Base-by-base conservation (phyloP, 805 yeast genomes). In the Metschnikowia colocasiae region DNA sequence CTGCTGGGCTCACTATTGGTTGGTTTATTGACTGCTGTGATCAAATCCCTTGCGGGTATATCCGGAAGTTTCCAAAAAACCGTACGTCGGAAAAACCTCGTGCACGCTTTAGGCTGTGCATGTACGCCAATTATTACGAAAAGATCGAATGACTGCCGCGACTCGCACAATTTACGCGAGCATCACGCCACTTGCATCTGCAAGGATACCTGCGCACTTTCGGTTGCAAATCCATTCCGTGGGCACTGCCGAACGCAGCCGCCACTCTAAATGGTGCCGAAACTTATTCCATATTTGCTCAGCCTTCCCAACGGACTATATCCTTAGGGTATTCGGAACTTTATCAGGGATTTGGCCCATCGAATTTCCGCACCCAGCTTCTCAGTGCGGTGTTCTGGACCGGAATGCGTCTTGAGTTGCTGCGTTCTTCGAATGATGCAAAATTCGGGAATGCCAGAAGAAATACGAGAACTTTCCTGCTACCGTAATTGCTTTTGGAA, bases 111-210 rank as follows among this genome's bases (percentile, higher is more conserved):
- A 20, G 26, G 27, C 25, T 22, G 26, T 35, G 27, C 38, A 35
- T 35, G 38, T 27, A 13, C 38, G 26, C 18, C 27, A 25, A 25
- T 10, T 10, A 15, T 10, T 10, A 10, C 12, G 18, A 20, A 35
- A 35, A 35, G 26, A 35, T 35, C 38, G 38, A 22, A 22, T 35
- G 38, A 35, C 38, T 20, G 26, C 15, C 27, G 38, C 26, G 38
- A 22, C 6, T 5, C 27, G 25, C 26, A 35, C 16, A 8, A 4
- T 3, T 7, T n/a, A 13, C 38, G 38, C 38, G 13, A 22, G 26
- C 26, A 35, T 35, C 38, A 35, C 38, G 38, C 38, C 38, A 35
- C 38, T 22, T 13, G 38, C 25, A n/a, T 16, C 16, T 20, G 25
- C 13, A 6, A 22, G 38, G 8, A 22, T 27, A 18, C 38, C 25